Percentiles rank a stretch among this genome's conserved stretches.
Conservation (phyloP, 176 grass and related monocot genomes). For the Raddia distichophylla region DNA sequence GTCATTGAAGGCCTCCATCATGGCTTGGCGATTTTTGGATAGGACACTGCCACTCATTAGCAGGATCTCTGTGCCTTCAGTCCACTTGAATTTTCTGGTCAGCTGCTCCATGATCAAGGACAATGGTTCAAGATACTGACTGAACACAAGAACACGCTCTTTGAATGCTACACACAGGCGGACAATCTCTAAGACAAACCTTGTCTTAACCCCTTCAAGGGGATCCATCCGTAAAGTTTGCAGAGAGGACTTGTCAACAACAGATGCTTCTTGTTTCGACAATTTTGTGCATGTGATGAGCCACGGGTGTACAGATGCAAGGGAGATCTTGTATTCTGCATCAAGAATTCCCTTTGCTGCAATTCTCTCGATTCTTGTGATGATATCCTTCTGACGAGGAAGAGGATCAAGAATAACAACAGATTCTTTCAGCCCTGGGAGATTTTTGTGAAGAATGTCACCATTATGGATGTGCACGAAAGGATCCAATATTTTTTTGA, state of each 20-base stretch:
- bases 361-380: conserved; percentile 50
- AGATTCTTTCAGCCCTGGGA: conserved; percentile 73
- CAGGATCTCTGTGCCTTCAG: conserved; percentile 65
- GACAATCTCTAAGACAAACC: conserved; percentile 75
- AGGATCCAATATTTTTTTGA: conserved; percentile 51
- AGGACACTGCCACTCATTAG: conserved; percentile 55
- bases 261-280: conserved; percentile 39
- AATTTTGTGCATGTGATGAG: conserved; percentile 48
- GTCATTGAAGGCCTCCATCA: conserved; percentile 77
- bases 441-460: conserved; percentile 63
- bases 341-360: conserved; percentile 30
- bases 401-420: conserved; percentile 72
- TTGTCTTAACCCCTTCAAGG: conserved; percentile 72
- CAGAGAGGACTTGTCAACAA: conserved; percentile 45
- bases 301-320: conserved; percentile 67
- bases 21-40: conserved; percentile 43
- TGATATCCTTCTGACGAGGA: conserved; percentile 58
- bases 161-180: conserved; percentile 47
- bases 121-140: conserved; percentile 70
- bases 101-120: conserved; percentile 74
- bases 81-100: conserved; percentile 55
- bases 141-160: conserved; percentile 83
- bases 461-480: conserved; percentile 78
- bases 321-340: conserved; percentile 63
- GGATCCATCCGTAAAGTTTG: conserved; percentile 49